Percentiles rank a stretch among this genome's conserved stretches.
These are phyloP conservation scores for Aspergillus novoparasiticus DNA, from an alignment of 2,329 filamentous ascomycete genomes.

Conservation along the genomic window DNA sequence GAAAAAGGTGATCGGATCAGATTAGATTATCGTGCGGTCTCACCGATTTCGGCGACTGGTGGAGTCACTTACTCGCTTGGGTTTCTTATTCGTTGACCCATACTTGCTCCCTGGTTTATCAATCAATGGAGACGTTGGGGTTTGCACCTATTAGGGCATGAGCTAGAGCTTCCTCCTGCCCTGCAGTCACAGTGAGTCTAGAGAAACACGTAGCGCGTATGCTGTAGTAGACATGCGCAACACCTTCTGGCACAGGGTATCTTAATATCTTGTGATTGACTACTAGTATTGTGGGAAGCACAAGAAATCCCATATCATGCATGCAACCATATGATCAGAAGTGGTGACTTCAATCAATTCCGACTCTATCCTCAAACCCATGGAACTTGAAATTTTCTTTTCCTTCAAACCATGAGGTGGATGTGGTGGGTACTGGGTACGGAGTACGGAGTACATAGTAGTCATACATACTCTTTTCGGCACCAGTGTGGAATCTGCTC, in stretches of 20 bases:
- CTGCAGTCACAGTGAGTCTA: background rate
- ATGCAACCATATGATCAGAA: background rate
- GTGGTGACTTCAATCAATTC: background rate
- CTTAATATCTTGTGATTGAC: background rate
- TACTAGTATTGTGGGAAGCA: background rate
- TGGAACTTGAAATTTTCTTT: slow-evolving; percentile 9
- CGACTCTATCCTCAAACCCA: background rate
- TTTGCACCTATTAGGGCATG: slow-evolving; percentile 6
- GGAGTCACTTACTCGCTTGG: slow-evolving; percentile 1
- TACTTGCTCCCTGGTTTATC: slow-evolving; percentile 18
- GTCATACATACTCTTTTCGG: background rate
- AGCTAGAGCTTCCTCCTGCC: background rate
- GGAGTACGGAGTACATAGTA: background rate
- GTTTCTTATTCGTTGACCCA: slow-evolving; percentile 13
- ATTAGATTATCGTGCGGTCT: slow-evolving; percentile 36
- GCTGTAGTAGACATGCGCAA: background rate
- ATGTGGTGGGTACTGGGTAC: background rate
- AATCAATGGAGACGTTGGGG: slow-evolving; percentile 15
- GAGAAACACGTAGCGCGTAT: background rate
- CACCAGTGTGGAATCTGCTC: background rate
- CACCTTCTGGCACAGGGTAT: background rate
- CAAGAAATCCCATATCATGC: background rate
- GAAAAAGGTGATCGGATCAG: slow-evolving; percentile 32
- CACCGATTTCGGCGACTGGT: slow-evolving; percentile 26
- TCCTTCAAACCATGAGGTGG: background rate